Conservation (phyloP, 73 alveolate genomes). For the Paramecium octaurelia region DNA sequence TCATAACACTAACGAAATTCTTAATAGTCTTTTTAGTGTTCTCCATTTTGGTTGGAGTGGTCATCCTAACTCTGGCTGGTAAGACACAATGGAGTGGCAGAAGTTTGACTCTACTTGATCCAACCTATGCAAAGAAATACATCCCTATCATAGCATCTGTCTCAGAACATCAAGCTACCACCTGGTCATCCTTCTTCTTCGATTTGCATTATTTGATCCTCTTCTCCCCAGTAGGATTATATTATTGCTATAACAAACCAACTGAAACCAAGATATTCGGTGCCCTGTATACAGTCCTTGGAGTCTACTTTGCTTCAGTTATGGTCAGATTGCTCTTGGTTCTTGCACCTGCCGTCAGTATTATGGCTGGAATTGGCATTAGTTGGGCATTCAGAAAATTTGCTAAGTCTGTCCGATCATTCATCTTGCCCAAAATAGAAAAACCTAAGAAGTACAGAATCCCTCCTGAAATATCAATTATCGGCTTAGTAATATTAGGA, state of each 20-base stretch:
- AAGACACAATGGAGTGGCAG: conserved; percentile 85
- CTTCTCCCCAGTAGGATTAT: conserved; percentile 87
- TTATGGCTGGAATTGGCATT: conserved; percentile 74
- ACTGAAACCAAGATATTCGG: conserved; percentile 73
- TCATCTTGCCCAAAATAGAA: conserved; percentile 18
- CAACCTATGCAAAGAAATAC: conserved; percentile 88
- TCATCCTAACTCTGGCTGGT: conserved; percentile 74
- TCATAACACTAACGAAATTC: conserved; percentile 68
- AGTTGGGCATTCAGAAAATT: conserved; percentile 60
- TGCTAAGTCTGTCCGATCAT: conserved; percentile 48
- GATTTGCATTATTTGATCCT: conserved; percentile 82
- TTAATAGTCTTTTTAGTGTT: conserved; percentile 69
- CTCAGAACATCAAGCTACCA: conserved; percentile 91
- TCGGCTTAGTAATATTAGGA: conserved; percentile 42
- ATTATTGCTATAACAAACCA: conserved; percentile 81
- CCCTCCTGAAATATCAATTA: conserved; percentile 16
- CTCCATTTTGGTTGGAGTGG: conserved; percentile 64
- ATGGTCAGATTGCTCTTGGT: conserved; percentile 77
- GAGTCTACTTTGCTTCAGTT: conserved; percentile 73
- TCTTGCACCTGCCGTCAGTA: conserved; percentile 74
- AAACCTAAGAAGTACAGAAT: conserved; percentile 35
- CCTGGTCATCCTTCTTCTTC: conserved; percentile 90
- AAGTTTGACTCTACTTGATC: conserved; percentile 83
- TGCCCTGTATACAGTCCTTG: conserved; percentile 63
- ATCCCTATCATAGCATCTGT: conserved; percentile 92